These are phyloP conservation scores for Aspergillus campestris DNA, from an alignment of 495 filamentous ascomycete genomes.

Conservation along the genomic window DNA sequence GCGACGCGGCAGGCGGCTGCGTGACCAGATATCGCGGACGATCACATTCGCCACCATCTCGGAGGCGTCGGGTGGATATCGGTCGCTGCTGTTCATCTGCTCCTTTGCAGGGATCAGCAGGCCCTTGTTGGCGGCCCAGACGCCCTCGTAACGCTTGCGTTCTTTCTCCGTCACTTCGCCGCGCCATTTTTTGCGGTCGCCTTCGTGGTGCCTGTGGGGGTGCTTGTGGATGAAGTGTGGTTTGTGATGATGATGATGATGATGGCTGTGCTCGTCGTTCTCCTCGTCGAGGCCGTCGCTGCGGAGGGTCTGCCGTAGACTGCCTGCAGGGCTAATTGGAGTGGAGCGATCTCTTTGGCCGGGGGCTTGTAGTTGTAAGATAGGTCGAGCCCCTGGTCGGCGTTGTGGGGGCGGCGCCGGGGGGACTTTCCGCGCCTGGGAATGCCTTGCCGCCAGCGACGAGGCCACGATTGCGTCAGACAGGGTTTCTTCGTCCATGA, in stretches of 20 bases:
- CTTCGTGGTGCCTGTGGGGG: conserved; percentile 82
- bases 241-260: conserved; percentile 30
- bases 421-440: conserved; percentile 37
- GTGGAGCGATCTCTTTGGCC: conserved; percentile 31
- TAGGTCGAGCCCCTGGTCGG: conserved; percentile 37
- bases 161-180: conserved; percentile 68
- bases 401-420: conserved; percentile 41
- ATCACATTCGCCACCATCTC: conserved; percentile 70
- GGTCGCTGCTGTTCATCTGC: conserved; percentile 1
- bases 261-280: conserved; percentile 48
- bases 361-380: conserved; percentile 28
- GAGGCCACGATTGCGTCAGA: conserved; percentile 81
- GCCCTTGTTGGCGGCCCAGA: conserved; percentile 91
- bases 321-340: conserved; percentile 47
- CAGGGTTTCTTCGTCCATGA: conserved; percentile 41
- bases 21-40: conserved; percentile 76
- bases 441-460: conserved; percentile 67
- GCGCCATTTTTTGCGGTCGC: conserved; percentile 75
- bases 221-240: conserved; percentile 54
- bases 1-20: conserved; percentile 59
- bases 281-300: conserved; percentile 37
- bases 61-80: conserved; percentile 19
- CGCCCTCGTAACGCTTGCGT: conserved; percentile 86
- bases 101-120: conserved; percentile 35
- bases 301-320: conserved; percentile 69